Evolutionary conservation across 495 filamentous ascomycete genomes (phyloP), one percentile per base, ranked within the genome.

Genomic region (Penicillium pulvis): DNA sequence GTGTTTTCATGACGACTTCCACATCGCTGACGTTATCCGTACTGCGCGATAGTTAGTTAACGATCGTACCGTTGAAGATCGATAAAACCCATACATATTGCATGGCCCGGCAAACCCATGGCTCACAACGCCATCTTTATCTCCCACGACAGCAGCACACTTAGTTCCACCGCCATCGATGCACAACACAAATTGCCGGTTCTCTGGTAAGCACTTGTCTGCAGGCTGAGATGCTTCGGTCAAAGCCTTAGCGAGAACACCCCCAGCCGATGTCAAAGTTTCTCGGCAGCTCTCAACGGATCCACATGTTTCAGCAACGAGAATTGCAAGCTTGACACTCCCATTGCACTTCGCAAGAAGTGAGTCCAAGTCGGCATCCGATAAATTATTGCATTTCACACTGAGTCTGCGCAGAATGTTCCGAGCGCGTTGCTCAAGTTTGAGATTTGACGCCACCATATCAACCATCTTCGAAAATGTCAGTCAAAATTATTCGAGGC

Each of bases 141-240:
- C 51, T 6, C 66, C 58, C 3, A 73, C 57, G 4, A 64, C 69
- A 19, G 71, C 73, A 24, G 71, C 67, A 28, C 70, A 74, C 51
- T 75, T 76, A 3, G 61, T 74, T 4, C 71, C 73, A 14, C 74
- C 74, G 4, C 70, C 73, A 64, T 77, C 74, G 23, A 77, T 68
- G 35, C 74, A 76, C 9, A 77, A 58, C n/a, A 65, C 58, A n/a
- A 70, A 58, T 5, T 26, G 36, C 23, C 44, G 35, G 0, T 14
- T 26, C 5, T 42, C 24, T 7, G 11, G 12, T 8, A 47, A 50
- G 6, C 44, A 17, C 14, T 7, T n/a, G 11, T 41, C 19, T 11
- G 10, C 23, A 19, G 35, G 44, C 17, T 20, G 51, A 3, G 33
- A 30, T 36, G 39, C 41, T 30, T 43, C 41, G 14, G 63, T 44